Evolutionary conservation across 129 eudicot genomes (phyloP).

Genomic region (Flaveria trinervia): DNA sequence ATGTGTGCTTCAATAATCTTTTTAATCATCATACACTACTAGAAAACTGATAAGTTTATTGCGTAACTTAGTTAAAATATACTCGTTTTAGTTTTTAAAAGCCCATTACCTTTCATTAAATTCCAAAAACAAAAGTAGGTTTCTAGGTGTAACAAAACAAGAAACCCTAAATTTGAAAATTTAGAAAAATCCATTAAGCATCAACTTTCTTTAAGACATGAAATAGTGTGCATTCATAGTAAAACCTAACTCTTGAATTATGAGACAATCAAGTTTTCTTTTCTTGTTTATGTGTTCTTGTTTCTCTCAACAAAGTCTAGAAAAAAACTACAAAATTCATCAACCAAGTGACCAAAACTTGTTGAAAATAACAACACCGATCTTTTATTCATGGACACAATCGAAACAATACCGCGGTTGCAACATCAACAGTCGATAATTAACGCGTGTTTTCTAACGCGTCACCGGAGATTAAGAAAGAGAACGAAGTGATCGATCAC

Average conservation of each 20-base stretch:
- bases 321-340: neutral
- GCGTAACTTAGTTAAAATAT: no score
- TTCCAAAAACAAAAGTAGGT: constrained; percentile 32
- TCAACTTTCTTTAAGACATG: constrained; percentile 27
- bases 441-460: no score
- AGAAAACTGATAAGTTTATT: no score
- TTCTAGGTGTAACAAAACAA: constrained; percentile 39
- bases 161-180: constrained; percentile 39
- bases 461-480: neutral
- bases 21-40: neutral
- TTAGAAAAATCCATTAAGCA: constrained; percentile 14
- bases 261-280: constrained; percentile 30
- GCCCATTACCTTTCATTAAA: neutral
- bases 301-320: neutral
- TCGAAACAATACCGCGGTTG: neutral
- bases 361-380: neutral
- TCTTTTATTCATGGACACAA: no score
- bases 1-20: neutral
- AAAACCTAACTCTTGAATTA: constrained; percentile 38
- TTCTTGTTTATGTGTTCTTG: constrained; percentile 14
- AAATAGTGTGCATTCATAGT: constrained; percentile 30
- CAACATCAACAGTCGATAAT: no score
- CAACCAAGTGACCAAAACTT: neutral
- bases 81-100: neutral
- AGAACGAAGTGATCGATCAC: constrained; percentile 30